These are phyloP conservation scores for Rheum nobile DNA, from an alignment of 148 eudicot genomes.

Conservation along the genomic window DNA sequence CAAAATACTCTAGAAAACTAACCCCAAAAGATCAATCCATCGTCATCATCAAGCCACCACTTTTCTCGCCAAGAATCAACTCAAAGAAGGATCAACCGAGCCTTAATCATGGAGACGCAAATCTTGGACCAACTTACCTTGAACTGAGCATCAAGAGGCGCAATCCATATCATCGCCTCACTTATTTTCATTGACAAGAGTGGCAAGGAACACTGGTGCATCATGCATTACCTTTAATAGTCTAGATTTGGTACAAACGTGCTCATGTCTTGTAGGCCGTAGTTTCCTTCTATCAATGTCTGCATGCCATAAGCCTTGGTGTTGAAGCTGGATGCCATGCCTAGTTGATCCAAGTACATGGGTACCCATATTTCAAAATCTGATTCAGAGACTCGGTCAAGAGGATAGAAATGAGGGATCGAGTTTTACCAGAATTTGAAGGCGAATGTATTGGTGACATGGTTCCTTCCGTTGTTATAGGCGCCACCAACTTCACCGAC, in stretches of 20 bases:
- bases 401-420: not conserved
- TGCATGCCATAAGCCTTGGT: conserved; percentile 87
- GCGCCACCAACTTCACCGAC: conserved; percentile 96
- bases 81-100: too few species aligned
- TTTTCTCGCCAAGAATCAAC: too few species aligned
- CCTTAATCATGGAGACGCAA: too few species aligned
- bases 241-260: conserved; percentile 88
- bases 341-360: conserved; percentile 93
- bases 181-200: too few species aligned
- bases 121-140: too few species aligned
- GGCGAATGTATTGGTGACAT: conserved; percentile 65
- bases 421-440: conserved; percentile 77
- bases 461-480: conserved; percentile 73
- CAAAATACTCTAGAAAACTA: too few species aligned
- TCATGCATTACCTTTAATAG: conserved; percentile 70
- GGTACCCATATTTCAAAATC: not conserved
- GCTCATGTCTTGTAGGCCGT: conserved; percentile 73
- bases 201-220: too few species aligned
- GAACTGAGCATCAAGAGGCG: too few species aligned
- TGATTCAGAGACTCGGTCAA: not conserved
- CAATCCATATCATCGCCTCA: too few species aligned
- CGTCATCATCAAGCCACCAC: too few species aligned
- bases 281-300: conserved; percentile 80
- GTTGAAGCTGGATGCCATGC: conserved; percentile 48
- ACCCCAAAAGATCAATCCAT: too few species aligned